Conservation (phyloP, 192 early-diverging fungal species). For the Piromyces sp. region DNA sequence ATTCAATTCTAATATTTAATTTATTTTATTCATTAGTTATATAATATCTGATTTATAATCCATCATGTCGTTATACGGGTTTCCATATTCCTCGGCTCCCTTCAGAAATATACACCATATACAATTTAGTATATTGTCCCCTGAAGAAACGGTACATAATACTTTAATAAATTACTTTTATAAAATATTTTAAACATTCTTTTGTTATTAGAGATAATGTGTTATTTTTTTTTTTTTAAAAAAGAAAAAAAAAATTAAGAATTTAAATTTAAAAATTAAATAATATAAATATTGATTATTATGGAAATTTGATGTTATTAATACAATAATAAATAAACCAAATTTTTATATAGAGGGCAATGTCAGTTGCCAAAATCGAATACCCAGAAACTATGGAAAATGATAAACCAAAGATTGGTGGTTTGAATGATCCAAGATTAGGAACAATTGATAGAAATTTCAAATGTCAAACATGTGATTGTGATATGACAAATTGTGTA, state of each 20-base stretch:
- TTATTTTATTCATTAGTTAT: neutral
- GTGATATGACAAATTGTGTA: constrained; percentile 86
- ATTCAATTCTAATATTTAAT: neutral
- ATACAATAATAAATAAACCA: too few species aligned
- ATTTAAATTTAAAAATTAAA: too few species aligned
- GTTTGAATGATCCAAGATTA: constrained; percentile 82
- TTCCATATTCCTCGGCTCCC: constrained; percentile 61
- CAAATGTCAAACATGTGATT: constrained; percentile 90
- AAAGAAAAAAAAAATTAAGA: too few species aligned
- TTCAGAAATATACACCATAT: constrained; percentile 71
- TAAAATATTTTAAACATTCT: neutral
- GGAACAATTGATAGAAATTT: constrained; percentile 94
- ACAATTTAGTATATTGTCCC: constrained; percentile 89
- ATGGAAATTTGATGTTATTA: too few species aligned
- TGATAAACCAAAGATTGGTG: constrained; percentile 65
- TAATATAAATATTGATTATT: too few species aligned
- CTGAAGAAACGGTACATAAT: constrained; percentile 84
- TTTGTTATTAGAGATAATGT: too few species aligned
- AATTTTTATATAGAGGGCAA: constrained; percentile 84
- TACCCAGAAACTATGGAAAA: constrained; percentile 69
- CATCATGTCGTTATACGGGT: constrained; percentile 13
- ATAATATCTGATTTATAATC: neutral
- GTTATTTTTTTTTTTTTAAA: too few species aligned
- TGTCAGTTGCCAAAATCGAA: constrained; percentile 92
- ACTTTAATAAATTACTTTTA: neutral